A percentile compares a stretch with the other conserved stretches of the same genome.
Conservation (phyloP, 129 eudicot genomes). For the Flaveria trinervia region DNA sequence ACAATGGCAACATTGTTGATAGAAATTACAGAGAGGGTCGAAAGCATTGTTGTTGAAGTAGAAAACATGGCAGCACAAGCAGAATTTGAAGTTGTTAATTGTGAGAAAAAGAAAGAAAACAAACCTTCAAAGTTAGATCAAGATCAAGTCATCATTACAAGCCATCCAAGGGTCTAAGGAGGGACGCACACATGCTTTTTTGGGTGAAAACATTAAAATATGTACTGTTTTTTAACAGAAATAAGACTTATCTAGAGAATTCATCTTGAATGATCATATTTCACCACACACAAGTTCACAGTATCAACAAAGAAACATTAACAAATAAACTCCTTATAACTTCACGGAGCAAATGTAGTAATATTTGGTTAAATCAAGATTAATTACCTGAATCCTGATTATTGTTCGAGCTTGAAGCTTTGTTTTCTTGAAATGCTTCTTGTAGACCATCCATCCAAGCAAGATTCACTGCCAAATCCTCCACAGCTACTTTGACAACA, state of each 20-base stretch:
- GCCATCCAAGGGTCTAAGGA: conserved; percentile 21
- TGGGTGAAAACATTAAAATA: not conserved
- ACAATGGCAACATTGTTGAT: conserved; percentile 65
- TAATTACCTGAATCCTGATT: conserved; percentile 30
- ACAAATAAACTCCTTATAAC: not conserved
- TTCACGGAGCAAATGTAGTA: conserved; percentile 14
- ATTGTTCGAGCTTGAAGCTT: conserved; percentile 26
- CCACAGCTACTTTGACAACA: conserved; percentile 84
- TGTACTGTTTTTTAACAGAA: not conserved
- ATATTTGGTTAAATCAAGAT: conserved; percentile 9
- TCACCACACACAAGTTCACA: conserved; percentile 7
- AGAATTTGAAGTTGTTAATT: conserved; percentile 42
- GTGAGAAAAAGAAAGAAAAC: conserved; percentile 26
- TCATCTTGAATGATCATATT: conserved; percentile 18
- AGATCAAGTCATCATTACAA: conserved; percentile 35
- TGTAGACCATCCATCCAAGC: conserved; percentile 53
- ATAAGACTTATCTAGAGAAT: conserved; percentile 9
- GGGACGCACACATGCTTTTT: not conserved
- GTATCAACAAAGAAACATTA: conserved; percentile 30
- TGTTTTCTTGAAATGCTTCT: conserved; percentile 40
- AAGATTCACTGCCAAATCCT: conserved; percentile 70
- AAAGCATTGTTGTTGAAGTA: conserved; percentile 55
- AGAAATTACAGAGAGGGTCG: conserved; percentile 63
- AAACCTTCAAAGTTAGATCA: conserved; percentile 24
- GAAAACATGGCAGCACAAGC: conserved; percentile 69